These are phyloP conservation scores for Eucalyptus erythrocorys DNA, from an alignment of 345 rosid genomes.

Conservation along the genomic window DNA sequence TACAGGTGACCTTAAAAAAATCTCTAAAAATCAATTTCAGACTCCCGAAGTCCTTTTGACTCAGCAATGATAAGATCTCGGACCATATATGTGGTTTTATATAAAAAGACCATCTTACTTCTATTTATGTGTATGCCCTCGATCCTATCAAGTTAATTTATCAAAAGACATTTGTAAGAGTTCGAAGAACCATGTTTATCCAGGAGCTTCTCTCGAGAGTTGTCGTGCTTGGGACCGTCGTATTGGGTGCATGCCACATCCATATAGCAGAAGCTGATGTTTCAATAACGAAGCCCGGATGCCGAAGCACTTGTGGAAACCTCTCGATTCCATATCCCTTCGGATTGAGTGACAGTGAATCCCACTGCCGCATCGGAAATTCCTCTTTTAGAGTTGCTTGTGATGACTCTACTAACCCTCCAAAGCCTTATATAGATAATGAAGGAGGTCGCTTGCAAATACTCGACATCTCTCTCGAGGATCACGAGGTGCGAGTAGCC, in stretches of 20 bases:
- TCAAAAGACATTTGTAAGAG: neutral
- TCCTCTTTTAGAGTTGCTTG: neutral
- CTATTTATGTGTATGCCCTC: too few relatives aligned
- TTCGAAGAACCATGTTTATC: neutral
- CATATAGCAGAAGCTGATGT: neutral
- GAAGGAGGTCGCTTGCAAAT: fast-evolving
- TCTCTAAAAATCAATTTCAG: too few relatives aligned
- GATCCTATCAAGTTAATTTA: too few relatives aligned
- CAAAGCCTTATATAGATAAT: neutral
- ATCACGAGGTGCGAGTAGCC: neutral
- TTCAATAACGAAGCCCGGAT: neutral
- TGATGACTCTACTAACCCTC: neutral
- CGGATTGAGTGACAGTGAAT: neutral
- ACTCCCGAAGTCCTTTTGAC: too few relatives aligned
- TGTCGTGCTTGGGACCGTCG: neutral
- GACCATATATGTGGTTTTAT: too few relatives aligned
- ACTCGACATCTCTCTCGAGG: neutral
- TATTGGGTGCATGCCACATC: neutral
- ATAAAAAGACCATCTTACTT: too few relatives aligned
- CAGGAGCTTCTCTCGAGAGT: neutral
- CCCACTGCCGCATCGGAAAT: neutral
- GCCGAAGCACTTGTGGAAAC: neutral
- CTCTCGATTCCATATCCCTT: neutral
- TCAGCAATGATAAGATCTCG: too few relatives aligned
- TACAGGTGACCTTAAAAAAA: too few relatives aligned